Evolutionary conservation across 2,329 filamentous ascomycete genomes (phyloP), one percentile per base, ranked within the genome.

Genomic region (Xylaria sp.): DNA sequence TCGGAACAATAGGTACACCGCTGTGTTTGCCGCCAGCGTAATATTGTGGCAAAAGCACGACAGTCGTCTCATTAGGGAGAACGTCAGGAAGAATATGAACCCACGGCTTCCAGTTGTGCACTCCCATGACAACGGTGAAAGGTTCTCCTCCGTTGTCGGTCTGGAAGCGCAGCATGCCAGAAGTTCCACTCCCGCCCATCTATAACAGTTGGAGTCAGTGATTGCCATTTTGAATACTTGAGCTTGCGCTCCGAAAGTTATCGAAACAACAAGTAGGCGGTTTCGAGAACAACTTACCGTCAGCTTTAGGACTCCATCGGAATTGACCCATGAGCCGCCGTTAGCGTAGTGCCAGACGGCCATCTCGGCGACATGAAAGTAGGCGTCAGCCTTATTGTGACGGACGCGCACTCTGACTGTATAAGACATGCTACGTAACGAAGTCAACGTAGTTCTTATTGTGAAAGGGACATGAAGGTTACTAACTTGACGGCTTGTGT

Each of bases 161-260:
- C 40, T 65, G 63, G 6, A 54, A 31, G 36, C 63, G 63, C 26
- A 65, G 20, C 63, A 65, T 65, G 11, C 63, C 63, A 4, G 63
- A 59, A 4, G 63, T 65, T 7, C 63, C 63, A 36, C 63, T 65
- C 33, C 63, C 63, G 48, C 63, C 63, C 63, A 65, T 65, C 48
- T 49, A 17, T 15, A 28, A 15, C 23, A 26, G 5, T 28, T 7
- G 2, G 11, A 15, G 46, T 49, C 46, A 49, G 46, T 28, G 4
- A 49, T 49, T 6, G 5, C 23, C 2, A 28, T 49, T 28, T 49
- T 7, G 6, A 28, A 26, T 49, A 38, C 13, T 38, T 38, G 11
- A 38, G 36, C 36, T 38, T 38, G 10, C 36, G 36, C 36, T 38
- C 36, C 10, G 36, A 38, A 38, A 38, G 36, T 13, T 38, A 10